These are phyloP conservation scores for Lyophyllum atratum DNA, from an alignment of 768 basidiomycete genomes.

Conservation along the genomic window DNA sequence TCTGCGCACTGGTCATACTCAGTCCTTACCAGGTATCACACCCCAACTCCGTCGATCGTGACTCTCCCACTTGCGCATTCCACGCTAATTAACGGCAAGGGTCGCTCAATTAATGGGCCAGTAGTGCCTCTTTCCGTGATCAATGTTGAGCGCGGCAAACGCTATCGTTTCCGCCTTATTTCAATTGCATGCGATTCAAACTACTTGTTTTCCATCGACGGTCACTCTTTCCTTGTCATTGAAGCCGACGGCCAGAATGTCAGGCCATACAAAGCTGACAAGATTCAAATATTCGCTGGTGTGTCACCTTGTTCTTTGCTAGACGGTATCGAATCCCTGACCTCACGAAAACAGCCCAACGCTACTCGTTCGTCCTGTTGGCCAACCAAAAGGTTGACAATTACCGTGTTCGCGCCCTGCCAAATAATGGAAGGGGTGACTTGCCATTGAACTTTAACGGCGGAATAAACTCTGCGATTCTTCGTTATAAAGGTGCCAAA, in stretches of 20 bases:
- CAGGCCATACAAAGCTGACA: conserved; percentile 26
- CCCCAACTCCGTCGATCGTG: conserved; percentile 19
- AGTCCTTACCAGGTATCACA: conserved; percentile 13
- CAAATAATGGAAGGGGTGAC: conserved; percentile 8
- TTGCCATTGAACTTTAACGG: conserved; percentile 9
- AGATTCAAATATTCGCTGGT: conserved; percentile 30
- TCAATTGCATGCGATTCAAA: conserved; percentile 41
- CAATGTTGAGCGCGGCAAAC: conserved; percentile 33
- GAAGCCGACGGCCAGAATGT: conserved; percentile 34
- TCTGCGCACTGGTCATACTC: background rate
- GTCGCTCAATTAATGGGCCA: conserved; percentile 35
- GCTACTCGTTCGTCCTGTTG: conserved; percentile 41
- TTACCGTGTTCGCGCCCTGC: conserved; percentile 32
- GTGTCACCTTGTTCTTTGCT: conserved; percentile 8
- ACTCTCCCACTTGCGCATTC: conserved; percentile 25
- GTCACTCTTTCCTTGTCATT: conserved; percentile 27
- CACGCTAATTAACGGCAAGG: conserved; percentile 46
- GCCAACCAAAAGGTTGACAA: conserved; percentile 32
- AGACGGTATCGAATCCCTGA: conserved; percentile 3
- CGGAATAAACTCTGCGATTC: conserved; percentile 18
- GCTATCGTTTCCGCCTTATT: conserved; percentile 52
- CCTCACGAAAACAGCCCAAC: conserved; percentile 28
- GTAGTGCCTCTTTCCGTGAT: conserved; percentile 32
- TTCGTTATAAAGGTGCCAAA: conserved; percentile 14
- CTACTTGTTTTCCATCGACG: conserved; percentile 24